Base-by-base conservation (phyloP, 495 filamentous ascomycete species). In the Delitschia confertaspora region DNA sequence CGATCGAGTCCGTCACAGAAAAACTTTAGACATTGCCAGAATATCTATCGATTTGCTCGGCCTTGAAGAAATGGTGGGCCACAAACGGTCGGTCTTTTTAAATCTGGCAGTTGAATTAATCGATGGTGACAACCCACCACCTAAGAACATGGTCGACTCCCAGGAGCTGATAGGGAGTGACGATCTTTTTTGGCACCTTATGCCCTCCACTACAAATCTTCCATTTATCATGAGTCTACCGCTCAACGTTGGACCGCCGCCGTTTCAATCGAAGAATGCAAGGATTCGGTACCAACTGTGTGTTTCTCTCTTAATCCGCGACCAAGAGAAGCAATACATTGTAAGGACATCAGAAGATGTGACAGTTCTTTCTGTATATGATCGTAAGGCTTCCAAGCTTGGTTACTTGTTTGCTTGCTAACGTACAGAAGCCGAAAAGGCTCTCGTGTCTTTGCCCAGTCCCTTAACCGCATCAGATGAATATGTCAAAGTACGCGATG, bases 221-320 rank as follows among this genome's bases (percentile, higher is more conserved):
- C 70, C 71, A 2, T 77, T 78, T 46, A 60, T 67, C 14, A 32
- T 78, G 22, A 70, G 69, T 40, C 57, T 77, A 20, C 74, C 74
- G 2, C 57, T 75, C 2, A 65, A 71, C 38, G 65, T 75, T 33
- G 72, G 73, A 6, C 74, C 74, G 24, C 67, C 70, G 13, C 73
- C 73, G 8, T 76, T 73, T 46, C 47, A 64, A 14, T 75, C 71
- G 6, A 69, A 65, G 38, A 63, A 66, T 42, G 72, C 67, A 19
- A 62, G 62, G 32, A 75, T 78, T 27, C 59, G 68, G 42, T 78
- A 75, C 35, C 44, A 70, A 29, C 61, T 77, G 1, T 58, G 56
- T 38, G 54, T 58, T 6, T 63, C 63, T 6, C 54, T 65, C 6
- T 51, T 67, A 31, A 60, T 70, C 7, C 59, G 54, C 32, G 65